phyloP scores from a whole-genome alignment of 495 filamentous ascomycete genomes.

The Sporormia fimetaria region DNA sequence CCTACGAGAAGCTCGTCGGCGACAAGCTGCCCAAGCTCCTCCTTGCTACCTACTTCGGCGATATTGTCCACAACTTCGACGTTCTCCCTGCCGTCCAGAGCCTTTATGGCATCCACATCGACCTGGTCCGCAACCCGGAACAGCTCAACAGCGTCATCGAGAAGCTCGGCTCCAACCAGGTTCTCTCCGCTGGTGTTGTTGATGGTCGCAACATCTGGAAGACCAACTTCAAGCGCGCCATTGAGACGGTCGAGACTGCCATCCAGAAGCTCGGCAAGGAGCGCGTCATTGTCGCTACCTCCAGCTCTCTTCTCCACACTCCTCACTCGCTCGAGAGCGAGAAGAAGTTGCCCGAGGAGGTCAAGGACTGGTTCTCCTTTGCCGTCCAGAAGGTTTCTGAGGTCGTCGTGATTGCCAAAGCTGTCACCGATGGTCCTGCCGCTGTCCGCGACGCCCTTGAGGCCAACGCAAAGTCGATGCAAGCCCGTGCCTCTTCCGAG shows the following conservation, averaged over 20 bases:
- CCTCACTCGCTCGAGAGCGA: conserved; percentile 95
- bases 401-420: conserved; percentile 89
- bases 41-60: conserved; percentile 95
- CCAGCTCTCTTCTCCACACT: conserved; percentile 91
- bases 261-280: conserved; percentile 91
- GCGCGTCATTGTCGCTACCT: conserved; percentile 89
- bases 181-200: conserved; percentile 87
- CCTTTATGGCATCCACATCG: conserved; percentile 77
- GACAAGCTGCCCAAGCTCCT: conserved; percentile 66
- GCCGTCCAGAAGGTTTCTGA: conserved; percentile 88
- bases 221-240: conserved; percentile 88
- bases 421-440: conserved; percentile 79
- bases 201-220: conserved; percentile 99
- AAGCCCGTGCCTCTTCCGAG: conserved; percentile 76
- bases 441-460: conserved; percentile 75
- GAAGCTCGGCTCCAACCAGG: conserved; percentile 71
- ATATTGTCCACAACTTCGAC: conserved; percentile 97
- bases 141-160: conserved; percentile 73
- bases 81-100: conserved; percentile 57
- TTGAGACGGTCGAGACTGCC: conserved; percentile 76
- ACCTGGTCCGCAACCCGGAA: conserved; percentile 94
- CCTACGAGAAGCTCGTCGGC: conserved; percentile 81
- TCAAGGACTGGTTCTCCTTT: conserved; percentile 97
- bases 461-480: conserved; percentile 84
- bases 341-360: conserved; percentile 87